Evolutionary conservation across 768 basidiomycete species (phyloP), one percentile per base, ranked within the genome.

Genomic region (Pleurotus citrinopileatus): DNA sequence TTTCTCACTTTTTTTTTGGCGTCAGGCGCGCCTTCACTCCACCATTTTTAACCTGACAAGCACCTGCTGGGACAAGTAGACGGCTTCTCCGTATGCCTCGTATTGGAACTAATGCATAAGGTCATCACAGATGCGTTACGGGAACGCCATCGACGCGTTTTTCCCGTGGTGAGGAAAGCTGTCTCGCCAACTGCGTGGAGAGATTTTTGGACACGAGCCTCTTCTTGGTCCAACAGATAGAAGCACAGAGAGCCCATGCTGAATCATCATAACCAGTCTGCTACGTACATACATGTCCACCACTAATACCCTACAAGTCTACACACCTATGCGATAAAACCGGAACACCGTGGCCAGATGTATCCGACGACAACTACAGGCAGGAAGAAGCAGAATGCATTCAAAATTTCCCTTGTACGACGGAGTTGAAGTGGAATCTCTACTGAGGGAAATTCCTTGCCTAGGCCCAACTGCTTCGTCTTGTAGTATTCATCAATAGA

Each of bases 1-100:
- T 27, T 19, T 57, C 50, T 58, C 54, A 55, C 58, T 38, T 13
- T 50, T 52, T 43, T 40, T 59, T 26, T 55, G 47, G n/a, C n/a
- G n/a, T n/a, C 54, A 77, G 73, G 78, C 78, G 17, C 75, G 71
- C 57, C 61, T 91, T 46, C 82, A 92, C 61, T 72, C 80, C 22
- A 74, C 80, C 25, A 84, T 94, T 38, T 92, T 93, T 57, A 81
- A 75, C 46, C 78, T 94, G 59, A 94, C 94, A 15, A 80, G 80
- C 62, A 84, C 85, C 72, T 94, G 93, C 68, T 95, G 93, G 91
- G 89, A 94, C 75, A 93, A 95, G 92, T 94, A 63, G 17, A 28
- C 13, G n/a, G 42, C 42, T 55, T 48, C 27, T 46, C 46, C 53
- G 42, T 7, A 42, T 34, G 23, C n/a, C 25, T 51, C 37, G 25